Percentiles rank a stretch among this genome's conserved stretches.
Evolutionary conservation across 257 asterid species (phyloP).

Genomic region (Primulina eburnea): DNA sequence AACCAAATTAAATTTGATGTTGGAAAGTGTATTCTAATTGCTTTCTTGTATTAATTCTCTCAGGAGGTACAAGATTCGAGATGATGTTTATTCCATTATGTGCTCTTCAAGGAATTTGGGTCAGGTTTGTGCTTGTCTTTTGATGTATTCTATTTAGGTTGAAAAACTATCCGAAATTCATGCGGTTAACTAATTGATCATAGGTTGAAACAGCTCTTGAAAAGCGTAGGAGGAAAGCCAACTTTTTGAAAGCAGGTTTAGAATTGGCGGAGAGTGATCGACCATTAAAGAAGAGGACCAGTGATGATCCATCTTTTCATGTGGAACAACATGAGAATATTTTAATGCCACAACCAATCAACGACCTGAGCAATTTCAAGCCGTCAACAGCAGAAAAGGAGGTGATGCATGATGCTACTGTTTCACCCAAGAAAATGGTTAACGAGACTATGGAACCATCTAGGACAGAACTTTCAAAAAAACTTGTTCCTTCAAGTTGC

Average conservation of each 20-base stretch:
- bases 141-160: slow-evolving; percentile 7
- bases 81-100: slow-evolving; percentile 75
- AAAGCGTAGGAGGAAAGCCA: slow-evolving; percentile 75
- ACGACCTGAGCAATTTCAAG: slow-evolving; percentile 20
- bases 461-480: slow-evolving; percentile 28
- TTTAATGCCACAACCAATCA: slow-evolving; percentile 21
- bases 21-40: slow-evolving; percentile 24
- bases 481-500: slow-evolving; percentile 20
- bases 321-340: slow-evolving; percentile 32
- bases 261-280: slow-evolving; percentile 46
- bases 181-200: slow-evolving; percentile 12
- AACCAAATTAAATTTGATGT: slow-evolving; percentile 5
- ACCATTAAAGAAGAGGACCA: slow-evolving; percentile 48
- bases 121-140: slow-evolving; percentile 51
- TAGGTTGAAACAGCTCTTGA: slow-evolving; percentile 85
- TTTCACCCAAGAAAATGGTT: slow-evolving; percentile 26
- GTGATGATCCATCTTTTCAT: slow-evolving; percentile 19
- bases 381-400: slow-evolving; percentile 27
- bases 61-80: slow-evolving; percentile 80
- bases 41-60: slow-evolving; percentile 23
- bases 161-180: slow-evolving; percentile 6
- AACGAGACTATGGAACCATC: slow-evolving; percentile 28
- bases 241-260: slow-evolving; percentile 65
- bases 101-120: slow-evolving; percentile 87
- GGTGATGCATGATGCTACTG: slow-evolving; percentile 14